These are phyloP conservation scores for Schrenkiella parvula DNA, from an alignment of 345 rosid species.

Conservation along the genomic window DNA sequence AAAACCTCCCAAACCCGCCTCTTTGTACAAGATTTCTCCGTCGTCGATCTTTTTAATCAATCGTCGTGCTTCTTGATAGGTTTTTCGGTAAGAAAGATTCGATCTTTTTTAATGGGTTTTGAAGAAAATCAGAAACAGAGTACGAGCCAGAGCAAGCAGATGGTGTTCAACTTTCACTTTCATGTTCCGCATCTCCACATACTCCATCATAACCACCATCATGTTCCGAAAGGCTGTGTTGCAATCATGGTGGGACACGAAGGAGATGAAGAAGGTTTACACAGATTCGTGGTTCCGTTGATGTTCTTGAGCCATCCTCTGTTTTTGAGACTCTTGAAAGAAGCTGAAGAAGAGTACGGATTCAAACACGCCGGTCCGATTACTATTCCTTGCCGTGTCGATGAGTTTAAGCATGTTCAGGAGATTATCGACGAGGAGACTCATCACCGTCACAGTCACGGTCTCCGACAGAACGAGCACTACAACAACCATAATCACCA, in stretches of 20 bases:
- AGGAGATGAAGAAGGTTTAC: conserved; percentile 47
- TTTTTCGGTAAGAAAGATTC: conserved; percentile 12
- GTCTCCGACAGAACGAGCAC: too few species aligned
- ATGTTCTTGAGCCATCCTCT: conserved; percentile 74
- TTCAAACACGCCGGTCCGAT: conserved; percentile 77
- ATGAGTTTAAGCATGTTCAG: conserved; percentile 66
- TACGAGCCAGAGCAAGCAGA: conserved; percentile 10
- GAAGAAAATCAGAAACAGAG: conserved; percentile 35
- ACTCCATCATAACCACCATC: conserved; percentile 28
- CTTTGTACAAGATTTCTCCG: not conserved
- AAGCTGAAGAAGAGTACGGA: conserved; percentile 79
- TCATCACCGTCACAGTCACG: conserved; percentile 39
- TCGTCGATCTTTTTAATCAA: not conserved
- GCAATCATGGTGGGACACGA: conserved; percentile 80
- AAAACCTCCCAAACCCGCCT: conserved; percentile 1
- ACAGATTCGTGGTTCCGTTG: conserved; percentile 76
- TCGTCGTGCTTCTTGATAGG: conserved; percentile 3
- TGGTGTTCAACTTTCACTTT: conserved; percentile 49
- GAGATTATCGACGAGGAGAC: conserved; percentile 62
- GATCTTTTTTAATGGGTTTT: conserved; percentile 34
- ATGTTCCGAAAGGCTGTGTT: conserved; percentile 67
- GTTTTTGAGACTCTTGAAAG: conserved; percentile 56
- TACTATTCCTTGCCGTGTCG: conserved; percentile 77
- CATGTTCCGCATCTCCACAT: conserved; percentile 42
- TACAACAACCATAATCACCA: conserved; percentile 28